Percentiles rank a stretch among this genome's conserved stretches.
Conservation (phyloP, 345 rosid genomes). For the Hibiscus trionum region DNA sequence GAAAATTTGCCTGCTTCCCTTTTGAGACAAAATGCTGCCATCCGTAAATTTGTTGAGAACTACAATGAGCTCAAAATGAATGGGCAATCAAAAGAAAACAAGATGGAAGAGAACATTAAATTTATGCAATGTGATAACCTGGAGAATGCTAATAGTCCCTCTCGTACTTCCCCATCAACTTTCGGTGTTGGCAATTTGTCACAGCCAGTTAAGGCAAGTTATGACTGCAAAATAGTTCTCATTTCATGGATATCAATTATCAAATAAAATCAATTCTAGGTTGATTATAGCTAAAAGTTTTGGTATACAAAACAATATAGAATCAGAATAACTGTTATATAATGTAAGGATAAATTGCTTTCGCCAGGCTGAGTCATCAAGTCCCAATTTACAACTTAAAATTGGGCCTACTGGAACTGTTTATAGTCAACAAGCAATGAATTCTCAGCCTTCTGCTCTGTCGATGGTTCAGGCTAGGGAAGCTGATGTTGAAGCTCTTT, state of each 20-base stretch:
- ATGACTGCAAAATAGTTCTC: not conserved
- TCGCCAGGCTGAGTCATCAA: slow-evolving; percentile 39
- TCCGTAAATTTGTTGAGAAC: slow-evolving; percentile 36
- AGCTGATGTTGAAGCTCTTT: slow-evolving; percentile 54
- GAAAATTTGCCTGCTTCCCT: slow-evolving; percentile 77
- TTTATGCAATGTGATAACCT: slow-evolving; percentile 33
- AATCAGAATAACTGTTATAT: not conserved
- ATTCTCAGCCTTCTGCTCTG: slow-evolving; percentile 34
- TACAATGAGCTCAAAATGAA: slow-evolving; percentile 44
- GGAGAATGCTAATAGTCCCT: slow-evolving; percentile 30
- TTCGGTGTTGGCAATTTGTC: slow-evolving; percentile 26
- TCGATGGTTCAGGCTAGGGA: slow-evolving; percentile 44
- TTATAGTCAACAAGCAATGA: slow-evolving; percentile 22
- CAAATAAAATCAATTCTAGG: not conserved
- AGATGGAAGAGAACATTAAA: slow-evolving; percentile 38
- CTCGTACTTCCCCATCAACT: slow-evolving; percentile 33
- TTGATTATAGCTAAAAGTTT: not conserved
- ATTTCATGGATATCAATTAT: not conserved
- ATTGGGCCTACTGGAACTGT: slow-evolving; percentile 30
- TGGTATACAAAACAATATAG: not conserved
- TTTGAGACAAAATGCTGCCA: slow-evolving; percentile 32
- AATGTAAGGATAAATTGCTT: slow-evolving; percentile 14
- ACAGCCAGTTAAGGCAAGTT: slow-evolving; percentile 48
- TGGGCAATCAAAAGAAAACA: slow-evolving; percentile 39
- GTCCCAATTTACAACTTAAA: slow-evolving; percentile 31